Evolutionary conservation across 2,329 filamentous ascomycete species (phyloP), one percentile per base, ranked within the genome.

Genomic region (Daldinia sp.): DNA sequence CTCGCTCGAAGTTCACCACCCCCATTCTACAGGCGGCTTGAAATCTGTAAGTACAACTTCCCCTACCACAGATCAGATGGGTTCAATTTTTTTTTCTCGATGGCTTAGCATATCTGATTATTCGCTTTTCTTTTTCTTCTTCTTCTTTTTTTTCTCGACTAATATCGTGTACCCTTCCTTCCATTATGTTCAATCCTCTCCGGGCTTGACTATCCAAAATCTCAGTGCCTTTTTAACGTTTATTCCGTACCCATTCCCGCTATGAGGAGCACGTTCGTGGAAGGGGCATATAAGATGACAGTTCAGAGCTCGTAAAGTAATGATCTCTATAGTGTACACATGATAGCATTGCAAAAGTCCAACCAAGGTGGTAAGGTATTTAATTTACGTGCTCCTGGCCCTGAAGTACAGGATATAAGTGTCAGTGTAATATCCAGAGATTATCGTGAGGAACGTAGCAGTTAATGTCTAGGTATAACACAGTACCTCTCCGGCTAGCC

Each of bases 51-150:
- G 64, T 67, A 26, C 20, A 41, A 7, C 60, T 65, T 48, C 12
- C 41, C 41, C 9, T 55, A 48, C 54, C 59, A 53, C 41, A 13
- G 60, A 28, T 60, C n/a, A 63, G 59, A 67, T 67, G 54, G 55
- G 48, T 60, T 60, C 13, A 46, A 26, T 37, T 15, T 41, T 50
- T 41, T 62, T 46, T 53, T 37, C 35, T 35, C 4, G 3, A 18
- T 46, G 6, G 42, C 1, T 56, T 7, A 26, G 1, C 35, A 13
- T n/a, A 6, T 5, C 35, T 13, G 1, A 2, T 18, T 23, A 23
- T 23, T 23, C 2, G 20, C 46, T 42, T 28, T 28, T 37, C 6
- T 18, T 7, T 20, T 12, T 9, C 3, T n/a, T n/a, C n/a, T n/a
- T 37, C 33, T 35, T 7, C 44, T 42, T 28, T 37, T 12, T 18